Evolutionary conservation across 176 grass and related monocot species (phyloP), one percentile per base, ranked within the genome.

Genomic region (Carex parvula): DNA sequence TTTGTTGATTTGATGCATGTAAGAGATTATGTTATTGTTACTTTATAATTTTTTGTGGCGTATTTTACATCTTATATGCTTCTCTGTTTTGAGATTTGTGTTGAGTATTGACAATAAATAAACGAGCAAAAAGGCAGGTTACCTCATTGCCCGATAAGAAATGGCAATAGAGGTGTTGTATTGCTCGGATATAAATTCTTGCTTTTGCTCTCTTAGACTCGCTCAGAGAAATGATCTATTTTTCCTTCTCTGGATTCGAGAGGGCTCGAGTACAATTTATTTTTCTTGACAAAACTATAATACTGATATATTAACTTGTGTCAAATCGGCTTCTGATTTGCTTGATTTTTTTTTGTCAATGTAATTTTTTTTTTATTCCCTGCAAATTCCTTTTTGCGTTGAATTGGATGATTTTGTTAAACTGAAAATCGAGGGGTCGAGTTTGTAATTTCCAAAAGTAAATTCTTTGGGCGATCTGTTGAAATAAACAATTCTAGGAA

Each of bases 91-190:
- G 58, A 64, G 56, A 80, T 59, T 17, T 59, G 12, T 17, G 8
- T 37, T 39, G 37, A 39, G 5, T 39, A 39, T 39, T 39, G 30
- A 33, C 14, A 55, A 70, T 3, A 80, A 29, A 64, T 41, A 67
- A 82, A 50, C 80, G 80, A 82, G 80, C 61, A 67, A 67, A 82
- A 82, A 82, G 80, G 61, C 80, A 82, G 80, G n/a, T 41, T 82
- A 46, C 80, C 80, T 82, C 39, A 29, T 82, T 82, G 60, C 60
- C 59, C 3, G 26, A 60, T 82, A 24, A 44, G 74, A 53, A 62
- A 65, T 67, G 80, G 80, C 80, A 66, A 67, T 82, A 26, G 60
- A 82, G 80, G 80, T 64, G 80, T 82, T 82, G 80, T 82, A 67
- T 82, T 82, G 80, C 80, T 82, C 80, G 80, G 61, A 67, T n/a